Base-by-base conservation (phyloP, 257 asterid genomes). In the Parsonsia alboflavescens region DNA sequence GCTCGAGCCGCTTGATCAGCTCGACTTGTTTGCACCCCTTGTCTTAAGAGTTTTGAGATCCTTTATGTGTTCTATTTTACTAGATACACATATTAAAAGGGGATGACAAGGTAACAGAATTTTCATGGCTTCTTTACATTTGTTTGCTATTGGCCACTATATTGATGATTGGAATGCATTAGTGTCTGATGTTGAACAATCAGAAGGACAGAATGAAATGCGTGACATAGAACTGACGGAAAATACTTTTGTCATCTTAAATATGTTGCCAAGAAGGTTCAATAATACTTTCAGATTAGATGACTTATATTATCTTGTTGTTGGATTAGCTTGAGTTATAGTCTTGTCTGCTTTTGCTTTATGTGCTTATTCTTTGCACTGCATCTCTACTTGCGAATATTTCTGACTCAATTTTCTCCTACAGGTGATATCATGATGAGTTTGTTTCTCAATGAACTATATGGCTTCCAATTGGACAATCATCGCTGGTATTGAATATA, bases 381-480 rank as follows among this genome's bases (percentile, higher is more conserved):
- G 64, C 52, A 33, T 28, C 61, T 52, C 46, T 24, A 7, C 41
- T 33, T 3, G 1, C 39, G 21, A 39, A 53, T 30, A 41, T 39
- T 67, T 64, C 39, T n/a, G 58, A 44, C 68, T n/a, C 63, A 12
- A 19, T 70, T 63, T 66, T 73, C 58, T 68, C 8, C 70, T 77
- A 49, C 88, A 94, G 99, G 96, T 80, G 99, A 95, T 85, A 73
- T 78, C 57, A 92, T 95, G 96, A 88, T 94, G 96, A 95, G 99
- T 89, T 87, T 95, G 91, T 95, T 92, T 84, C 83, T 92, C 89
- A 92, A 95, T 74, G 99, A 95, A 82, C 86, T 95, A 57, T 95
- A 95, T 78, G 99, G 99, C 72, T 95, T 95, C 85, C 99, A 95
- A 80, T 86, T 95, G 70, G 99, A 95, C 84, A 92, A 81, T 59